phyloP scores from a whole-genome alignment of 2,329 filamentous ascomycete genomes.

The Fusarium chaquense region DNA sequence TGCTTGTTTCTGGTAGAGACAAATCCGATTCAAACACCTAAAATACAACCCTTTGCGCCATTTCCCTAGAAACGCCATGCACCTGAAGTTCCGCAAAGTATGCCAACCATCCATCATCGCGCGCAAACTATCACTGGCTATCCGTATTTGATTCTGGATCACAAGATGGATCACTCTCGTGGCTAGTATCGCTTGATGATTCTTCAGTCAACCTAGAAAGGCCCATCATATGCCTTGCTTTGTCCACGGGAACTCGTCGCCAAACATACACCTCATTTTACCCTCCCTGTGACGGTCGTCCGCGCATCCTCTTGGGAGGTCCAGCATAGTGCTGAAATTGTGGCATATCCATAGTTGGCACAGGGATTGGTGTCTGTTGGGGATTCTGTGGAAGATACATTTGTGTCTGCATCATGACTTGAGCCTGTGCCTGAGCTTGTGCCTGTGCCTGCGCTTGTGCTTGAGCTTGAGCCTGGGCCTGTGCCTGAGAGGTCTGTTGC shows the following conservation, averaged over 20 bases:
- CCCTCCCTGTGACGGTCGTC: slow-evolving; percentile 41
- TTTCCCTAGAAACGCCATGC: slow-evolving; percentile 28
- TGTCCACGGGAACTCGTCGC: too few relatives aligned
- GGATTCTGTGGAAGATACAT: slow-evolving; percentile 47
- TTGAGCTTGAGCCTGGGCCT: slow-evolving; percentile 31
- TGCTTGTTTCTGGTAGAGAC: slow-evolving; percentile 33
- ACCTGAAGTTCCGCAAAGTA: not conserved
- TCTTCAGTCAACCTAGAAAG: not conserved
- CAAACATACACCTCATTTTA: slow-evolving; percentile 8
- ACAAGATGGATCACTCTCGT: not conserved
- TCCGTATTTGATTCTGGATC: not conserved
- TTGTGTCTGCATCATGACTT: slow-evolving; percentile 47
- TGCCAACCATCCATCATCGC: not conserved
- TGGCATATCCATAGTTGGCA: slow-evolving; percentile 47
- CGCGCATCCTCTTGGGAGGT: slow-evolving; percentile 49
- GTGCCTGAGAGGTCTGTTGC: slow-evolving; percentile 42
- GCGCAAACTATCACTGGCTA: not conserved
- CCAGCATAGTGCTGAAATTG: slow-evolving; percentile 49
- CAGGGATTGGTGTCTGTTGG: slow-evolving; percentile 45
- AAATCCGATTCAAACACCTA: slow-evolving; percentile 15
- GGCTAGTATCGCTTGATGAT: not conserved
- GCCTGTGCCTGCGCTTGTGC: slow-evolving; percentile 47
- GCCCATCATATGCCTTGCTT: too few relatives aligned
- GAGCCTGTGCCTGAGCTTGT: slow-evolving; percentile 42
- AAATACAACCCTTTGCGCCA: slow-evolving; percentile 23